Evolutionary conservation across 805 yeast species (phyloP), one percentile per base, ranked within the genome.

Genomic region (Jamesozyma spencerorum): DNA sequence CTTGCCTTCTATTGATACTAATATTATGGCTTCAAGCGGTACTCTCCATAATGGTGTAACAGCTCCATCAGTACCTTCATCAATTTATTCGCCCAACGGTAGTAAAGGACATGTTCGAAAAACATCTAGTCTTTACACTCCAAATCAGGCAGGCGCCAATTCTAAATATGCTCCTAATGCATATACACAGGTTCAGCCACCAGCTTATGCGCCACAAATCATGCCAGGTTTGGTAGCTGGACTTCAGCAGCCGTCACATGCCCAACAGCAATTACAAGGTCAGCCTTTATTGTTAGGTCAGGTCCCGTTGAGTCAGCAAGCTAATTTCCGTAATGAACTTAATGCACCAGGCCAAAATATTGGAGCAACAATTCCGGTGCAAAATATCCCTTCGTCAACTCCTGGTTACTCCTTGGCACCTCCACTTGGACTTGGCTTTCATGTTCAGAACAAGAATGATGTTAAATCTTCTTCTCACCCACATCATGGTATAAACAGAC

Each of bases 161-260:
- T 52, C 67, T 0, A 66, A 54, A 40, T 66, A 68, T 52, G 71
- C 71, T 2, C 71, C 72, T 31, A 62, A 57, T 8, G 57, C 52
- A 13, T 58, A 54, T 28, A 58, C 60, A 14, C 58, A 55, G 31
- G 49, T 45, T 40, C 58, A 54, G 19, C 43, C 42, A 15, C 36
- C 45, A 18, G 22, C 31, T 18, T 41, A 41, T 22, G 10, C 10
- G 10, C 26, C 26, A 22, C 14, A 18, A 11, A 20, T n/a, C 15
- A 14, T 15, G 12, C 10, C 33, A 31, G 33, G 20, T 24, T 8
- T 13, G 8, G 32, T 28, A n/a, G n/a, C n/a, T n/a, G n/a, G n/a
- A n/a, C n/a, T 7, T 18, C 34, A 31, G 18, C 34, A 29, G 5
- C 39, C 30, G n/a, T 20, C 34, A 34, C 37, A 42, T 36, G 31